Base-by-base conservation (phyloP, 1,284 basidiomycete genomes). In the Malassezia cuniculi region DNA sequence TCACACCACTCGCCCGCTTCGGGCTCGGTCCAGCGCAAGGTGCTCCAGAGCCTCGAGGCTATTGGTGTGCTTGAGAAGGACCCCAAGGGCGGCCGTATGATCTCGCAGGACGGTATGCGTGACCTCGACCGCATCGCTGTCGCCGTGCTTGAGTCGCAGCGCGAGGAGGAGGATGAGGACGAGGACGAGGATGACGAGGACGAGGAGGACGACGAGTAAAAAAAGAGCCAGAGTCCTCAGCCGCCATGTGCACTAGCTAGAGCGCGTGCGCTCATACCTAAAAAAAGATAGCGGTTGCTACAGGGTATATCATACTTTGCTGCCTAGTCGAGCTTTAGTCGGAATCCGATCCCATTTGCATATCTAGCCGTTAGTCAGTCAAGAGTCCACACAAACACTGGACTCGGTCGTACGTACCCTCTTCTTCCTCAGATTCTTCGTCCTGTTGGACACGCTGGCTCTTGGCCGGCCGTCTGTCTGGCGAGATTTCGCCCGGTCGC, bases 121-220 rank as follows among this genome's bases (percentile, higher is more conserved):
- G 90, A 97, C 71, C 76, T 97, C 69, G 90, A 95, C 76, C 90
- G 90, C 58, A 97, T 97, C 71, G 90, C 90, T 44, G 89, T 87
- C 26, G 85, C 90, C 43, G 85, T 94, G 34, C 81, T 90, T 48
- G 89, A 94, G 76, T 76, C 80, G 41, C 74, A 75, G 63, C 80
- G 78, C 70, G 83, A 85, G 62, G 80, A 82, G 34, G 84, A 80
- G 54, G 79, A 81, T 1, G 84, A 86, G 5, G 85, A 85, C 5
- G 83, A 85, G 22, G 85, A 85, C 22, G 85, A 84, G 21, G 85
- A 78, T 27, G 82, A 79, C 39, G 83, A 78, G 39, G 83, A 78
- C 17, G 52, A 57, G 19, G 45, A 51, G 30, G 50, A 55, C 39
- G 52, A 43, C 12, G 39, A 41, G 27, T 37, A 59, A n/a, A n/a